These are phyloP conservation scores for Grosmannia serpens DNA, from an alignment of 2,329 filamentous ascomycete genomes.

Conservation along the genomic window DNA sequence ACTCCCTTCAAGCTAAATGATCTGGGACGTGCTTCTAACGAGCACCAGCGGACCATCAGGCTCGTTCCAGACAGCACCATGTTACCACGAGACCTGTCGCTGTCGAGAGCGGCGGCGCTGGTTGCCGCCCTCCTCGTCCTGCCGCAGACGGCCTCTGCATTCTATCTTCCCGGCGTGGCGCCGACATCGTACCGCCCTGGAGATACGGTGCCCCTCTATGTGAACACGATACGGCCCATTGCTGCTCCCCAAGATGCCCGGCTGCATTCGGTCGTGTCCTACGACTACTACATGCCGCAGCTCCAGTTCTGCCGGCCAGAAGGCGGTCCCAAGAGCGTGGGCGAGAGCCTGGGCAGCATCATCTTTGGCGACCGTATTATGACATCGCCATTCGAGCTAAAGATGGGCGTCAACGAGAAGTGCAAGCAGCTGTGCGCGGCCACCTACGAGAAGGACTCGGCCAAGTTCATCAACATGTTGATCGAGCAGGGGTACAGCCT, in stretches of 20 bases:
- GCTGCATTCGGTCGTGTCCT: constrained; percentile 85
- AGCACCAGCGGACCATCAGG: background rate
- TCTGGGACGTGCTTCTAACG: background rate
- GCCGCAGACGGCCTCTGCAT: constrained; percentile 53
- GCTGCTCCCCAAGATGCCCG: constrained; percentile 66
- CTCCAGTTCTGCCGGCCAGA: constrained; percentile 84
- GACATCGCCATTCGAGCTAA: constrained; percentile 82
- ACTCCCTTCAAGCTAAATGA: background rate
- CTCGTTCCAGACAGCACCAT: constrained; percentile 24
- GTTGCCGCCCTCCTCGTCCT: constrained; percentile 35
- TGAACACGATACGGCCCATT: constrained; percentile 85
- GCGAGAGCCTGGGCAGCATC: constrained; percentile 89
- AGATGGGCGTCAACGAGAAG: constrained; percentile 76
- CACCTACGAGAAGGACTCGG: constrained; percentile 50
- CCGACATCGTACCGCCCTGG: constrained; percentile 80
- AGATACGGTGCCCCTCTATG: constrained; percentile 73
- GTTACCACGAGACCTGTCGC: constrained; percentile 33
- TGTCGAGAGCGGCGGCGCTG: constrained; percentile 30
- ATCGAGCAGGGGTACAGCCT: constrained; percentile 82
- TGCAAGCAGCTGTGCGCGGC: constrained; percentile 71
- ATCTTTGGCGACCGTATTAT: constrained; percentile 94
- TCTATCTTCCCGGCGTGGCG: constrained; percentile 93
- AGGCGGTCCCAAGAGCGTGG: constrained; percentile 64
- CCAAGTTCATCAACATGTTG: constrained; percentile 69
- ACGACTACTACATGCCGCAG: constrained; percentile 83